Base-by-base conservation (phyloP, 2,329 filamentous ascomycete species). In the Verticillium isaacii region DNA sequence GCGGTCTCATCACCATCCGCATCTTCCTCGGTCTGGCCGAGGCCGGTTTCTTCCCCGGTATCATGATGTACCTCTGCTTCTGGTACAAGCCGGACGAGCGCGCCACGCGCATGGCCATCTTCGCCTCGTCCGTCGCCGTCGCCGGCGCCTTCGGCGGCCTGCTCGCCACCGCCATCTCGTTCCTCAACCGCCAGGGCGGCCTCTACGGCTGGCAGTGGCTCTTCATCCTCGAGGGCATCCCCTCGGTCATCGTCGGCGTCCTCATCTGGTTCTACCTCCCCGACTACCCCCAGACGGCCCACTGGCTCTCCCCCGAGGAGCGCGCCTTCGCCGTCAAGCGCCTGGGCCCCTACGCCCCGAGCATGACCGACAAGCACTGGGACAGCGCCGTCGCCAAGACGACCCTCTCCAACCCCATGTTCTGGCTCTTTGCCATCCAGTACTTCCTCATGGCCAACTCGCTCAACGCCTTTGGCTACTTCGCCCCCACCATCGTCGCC, bases 81-180 rank as follows among this genome's bases (percentile, higher is more conserved):
- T 89, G 85, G 84, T 89, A 88, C 64, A 85, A 83, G 62, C 76
- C 82, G 14, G 78, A 83, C 57, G 85, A 88, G 68, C 75, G 82
- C 54, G 83, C 85, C 60, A 86, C 82, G 59, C 77, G 85, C 3
- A 81, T 87, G 52, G 82, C 84, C 4, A 75, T 88, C 5, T 88
- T 87, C 68, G 88, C 84, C 67, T 84, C 80, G 50, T 83, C 82
- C 23, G 82, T 83, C 1, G 80, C 82, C 9, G 72, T 87, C 14
- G 84, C 85, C 0, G 84, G 83, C 25, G 85, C 85, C 1, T 88
- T 89, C 69, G 84, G 84, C 58, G 85, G 85, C 9, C 75, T 89
- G 17, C 74, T 89, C 0, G 85, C 86, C 0, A 76, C 70, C 0
- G 82, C 76, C 2, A 83, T 85, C 56, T 77, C 75, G 2, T 75